Percentiles rank a stretch among this genome's conserved stretches.
Conservation (phyloP, 345 rosid species). For the Eucalyptus cloeziana region DNA sequence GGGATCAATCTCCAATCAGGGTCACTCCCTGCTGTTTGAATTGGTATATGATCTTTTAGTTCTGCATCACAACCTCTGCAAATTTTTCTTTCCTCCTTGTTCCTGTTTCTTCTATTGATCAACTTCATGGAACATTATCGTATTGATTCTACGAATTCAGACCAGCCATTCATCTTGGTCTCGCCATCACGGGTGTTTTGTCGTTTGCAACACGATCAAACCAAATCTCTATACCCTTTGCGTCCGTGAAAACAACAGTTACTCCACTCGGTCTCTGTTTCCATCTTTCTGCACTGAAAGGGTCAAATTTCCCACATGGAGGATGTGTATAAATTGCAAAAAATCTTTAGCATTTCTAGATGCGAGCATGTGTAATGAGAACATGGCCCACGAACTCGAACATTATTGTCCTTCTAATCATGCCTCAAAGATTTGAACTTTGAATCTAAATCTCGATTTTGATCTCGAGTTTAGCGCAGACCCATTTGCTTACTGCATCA, state of each 20-base stretch:
- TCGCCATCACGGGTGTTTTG: not conserved
- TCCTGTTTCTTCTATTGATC: not conserved
- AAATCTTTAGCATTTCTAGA: not conserved
- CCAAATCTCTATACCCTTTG: not conserved
- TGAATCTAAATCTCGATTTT: not conserved
- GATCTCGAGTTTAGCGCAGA: not conserved
- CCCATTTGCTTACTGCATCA: not conserved
- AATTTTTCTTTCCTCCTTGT: not conserved
- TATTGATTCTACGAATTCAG: slow-evolving; percentile 16
- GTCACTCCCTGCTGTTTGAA: not conserved
- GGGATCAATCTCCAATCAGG: not conserved
- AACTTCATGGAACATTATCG: slow-evolving; percentile 10
- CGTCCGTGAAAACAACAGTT: not conserved
- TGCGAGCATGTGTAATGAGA: not conserved
- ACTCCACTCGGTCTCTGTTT: not conserved
- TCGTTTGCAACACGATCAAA: not conserved
- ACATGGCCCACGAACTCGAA: not conserved
- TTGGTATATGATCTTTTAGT: not conserved
- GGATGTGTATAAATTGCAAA: not conserved
- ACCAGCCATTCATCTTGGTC: not conserved
- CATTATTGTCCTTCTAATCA: not conserved
- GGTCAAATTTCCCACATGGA: not conserved
- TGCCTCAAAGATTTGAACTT: not conserved
- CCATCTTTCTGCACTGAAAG: not conserved
- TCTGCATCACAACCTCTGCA: not conserved